Percentiles rank a stretch among this genome's conserved stretches.
These are phyloP conservation scores for Nigrospora osmanthi DNA, from an alignment of 2,329 filamentous ascomycete species.

Conservation along the genomic window DNA sequence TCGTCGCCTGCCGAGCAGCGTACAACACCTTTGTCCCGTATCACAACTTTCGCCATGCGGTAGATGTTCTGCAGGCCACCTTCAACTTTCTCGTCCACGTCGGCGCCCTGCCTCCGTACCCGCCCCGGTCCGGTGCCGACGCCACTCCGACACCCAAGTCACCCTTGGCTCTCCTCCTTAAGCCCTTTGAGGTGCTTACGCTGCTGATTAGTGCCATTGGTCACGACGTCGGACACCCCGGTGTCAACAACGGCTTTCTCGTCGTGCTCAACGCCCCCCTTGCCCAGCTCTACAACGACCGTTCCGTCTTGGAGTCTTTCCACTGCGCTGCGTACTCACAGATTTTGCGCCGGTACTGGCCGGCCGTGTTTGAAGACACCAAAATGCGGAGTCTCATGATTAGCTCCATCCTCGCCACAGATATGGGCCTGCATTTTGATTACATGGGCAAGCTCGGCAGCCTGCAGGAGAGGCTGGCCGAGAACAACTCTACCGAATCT, in stretches of 20 bases:
- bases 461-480: conserved; percentile 68
- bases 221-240: conserved; percentile 94
- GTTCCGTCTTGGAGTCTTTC: conserved; percentile 92
- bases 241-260: conserved; percentile 96
- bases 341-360: conserved; percentile 89
- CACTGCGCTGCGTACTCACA: conserved; percentile 97
- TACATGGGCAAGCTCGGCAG: conserved; percentile 88
- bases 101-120: conserved; percentile 65
- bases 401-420: conserved; percentile 92
- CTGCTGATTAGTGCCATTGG: conserved; percentile 93
- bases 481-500: conserved; percentile 56
- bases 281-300: conserved; percentile 93
- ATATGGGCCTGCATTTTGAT: conserved; percentile 95
- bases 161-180: conserved; percentile 67
- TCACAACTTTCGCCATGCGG: conserved; percentile 96
- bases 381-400: conserved; percentile 88
- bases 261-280: conserved; percentile 86
- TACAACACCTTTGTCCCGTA: conserved; percentile 97
- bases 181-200: conserved; percentile 80
- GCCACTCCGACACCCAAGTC: conserved; percentile 36
- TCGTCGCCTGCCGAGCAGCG: conserved; percentile 82
- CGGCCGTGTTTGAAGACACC: conserved; percentile 66
- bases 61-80: conserved; percentile 89
- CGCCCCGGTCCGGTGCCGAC: conserved; percentile 23
- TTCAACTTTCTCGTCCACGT: conserved; percentile 84